Evolutionary conservation across 2,329 filamentous ascomycete genomes (phyloP).

Genomic region (Arthroderma uncinatum): DNA sequence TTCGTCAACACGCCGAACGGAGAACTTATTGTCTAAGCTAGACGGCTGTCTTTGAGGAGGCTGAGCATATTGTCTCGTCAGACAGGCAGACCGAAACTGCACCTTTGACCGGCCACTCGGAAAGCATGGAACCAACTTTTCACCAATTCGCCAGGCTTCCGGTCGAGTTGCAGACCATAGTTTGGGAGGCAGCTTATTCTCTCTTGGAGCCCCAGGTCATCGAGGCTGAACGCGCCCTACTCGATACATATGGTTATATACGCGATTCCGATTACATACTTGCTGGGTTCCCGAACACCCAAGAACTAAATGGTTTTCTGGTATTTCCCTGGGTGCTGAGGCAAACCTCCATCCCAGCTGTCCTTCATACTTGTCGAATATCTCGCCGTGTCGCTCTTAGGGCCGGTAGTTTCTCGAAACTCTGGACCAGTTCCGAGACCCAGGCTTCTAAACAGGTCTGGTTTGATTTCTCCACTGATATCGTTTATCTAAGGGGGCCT

Average conservation of each 20-base stretch:
- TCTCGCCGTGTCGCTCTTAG: not conserved
- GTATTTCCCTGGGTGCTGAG: not conserved
- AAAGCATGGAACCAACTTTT: too few relatives aligned
- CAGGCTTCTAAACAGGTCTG: not conserved
- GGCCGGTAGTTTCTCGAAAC: not conserved
- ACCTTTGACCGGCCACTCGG: too few relatives aligned
- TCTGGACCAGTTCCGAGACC: not conserved
- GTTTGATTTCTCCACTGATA: not conserved
- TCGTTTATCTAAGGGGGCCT: not conserved
- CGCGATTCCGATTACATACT: not conserved
- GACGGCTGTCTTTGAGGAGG: not conserved
- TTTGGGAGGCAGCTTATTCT: not conserved
- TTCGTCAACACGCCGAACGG: too few relatives aligned
- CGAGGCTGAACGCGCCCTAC: not conserved
- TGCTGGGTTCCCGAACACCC: not conserved
- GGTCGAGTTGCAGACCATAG: not conserved
- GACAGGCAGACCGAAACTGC: too few relatives aligned
- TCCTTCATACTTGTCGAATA: not conserved
- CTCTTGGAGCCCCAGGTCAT: not conserved
- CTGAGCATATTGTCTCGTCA: too few relatives aligned
- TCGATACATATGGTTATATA: not conserved
- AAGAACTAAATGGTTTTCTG: not conserved
- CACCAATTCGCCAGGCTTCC: not conserved
- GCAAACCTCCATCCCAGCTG: not conserved
- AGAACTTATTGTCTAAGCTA: not conserved